A percentile compares a stretch with the other conserved stretches of the same genome.
Evolutionary conservation across 148 eudicot species (phyloP).

Genomic region (Fagopyrum tataricum): DNA sequence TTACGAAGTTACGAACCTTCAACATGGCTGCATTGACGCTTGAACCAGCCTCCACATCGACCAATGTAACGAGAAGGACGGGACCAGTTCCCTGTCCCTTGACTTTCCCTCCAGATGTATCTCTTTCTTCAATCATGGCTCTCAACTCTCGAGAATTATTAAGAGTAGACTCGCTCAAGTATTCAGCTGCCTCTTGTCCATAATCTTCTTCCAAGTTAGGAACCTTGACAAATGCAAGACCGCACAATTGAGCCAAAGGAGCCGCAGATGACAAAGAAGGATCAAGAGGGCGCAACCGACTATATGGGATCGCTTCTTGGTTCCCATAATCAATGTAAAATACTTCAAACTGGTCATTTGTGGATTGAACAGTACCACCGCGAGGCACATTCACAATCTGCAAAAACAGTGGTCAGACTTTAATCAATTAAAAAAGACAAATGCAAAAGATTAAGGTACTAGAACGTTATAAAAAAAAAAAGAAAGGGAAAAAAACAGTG

Average conservation of each 20-base stretch:
- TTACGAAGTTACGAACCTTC: constrained; percentile 52
- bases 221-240: constrained; percentile 75
- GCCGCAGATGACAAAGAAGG: constrained; percentile 59
- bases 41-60: constrained; percentile 39
- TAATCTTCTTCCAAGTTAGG: constrained; percentile 77
- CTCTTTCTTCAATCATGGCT: constrained; percentile 72
- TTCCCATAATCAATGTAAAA: constrained; percentile 93
- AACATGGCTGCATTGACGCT: constrained; percentile 73
- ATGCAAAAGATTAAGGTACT: background rate
- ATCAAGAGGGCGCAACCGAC: constrained; percentile 55
- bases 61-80: constrained; percentile 54
- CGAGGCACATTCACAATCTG: constrained; percentile 59
- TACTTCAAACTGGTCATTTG: constrained; percentile 70
- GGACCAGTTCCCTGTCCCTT: constrained; percentile 94
- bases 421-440: background rate
- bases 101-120: constrained; percentile 75
- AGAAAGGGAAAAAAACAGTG: background rate
- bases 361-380: constrained; percentile 48
- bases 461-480: too few relatives aligned
- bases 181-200: constrained; percentile 78
- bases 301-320: constrained; percentile 75
- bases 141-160: constrained; percentile 51
- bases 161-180: constrained; percentile 53
- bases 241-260: constrained; percentile 78
- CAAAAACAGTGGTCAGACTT: background rate